Evolutionary conservation across 768 basidiomycete genomes (phyloP).

Genomic region (Coprinopsis sp.): DNA sequence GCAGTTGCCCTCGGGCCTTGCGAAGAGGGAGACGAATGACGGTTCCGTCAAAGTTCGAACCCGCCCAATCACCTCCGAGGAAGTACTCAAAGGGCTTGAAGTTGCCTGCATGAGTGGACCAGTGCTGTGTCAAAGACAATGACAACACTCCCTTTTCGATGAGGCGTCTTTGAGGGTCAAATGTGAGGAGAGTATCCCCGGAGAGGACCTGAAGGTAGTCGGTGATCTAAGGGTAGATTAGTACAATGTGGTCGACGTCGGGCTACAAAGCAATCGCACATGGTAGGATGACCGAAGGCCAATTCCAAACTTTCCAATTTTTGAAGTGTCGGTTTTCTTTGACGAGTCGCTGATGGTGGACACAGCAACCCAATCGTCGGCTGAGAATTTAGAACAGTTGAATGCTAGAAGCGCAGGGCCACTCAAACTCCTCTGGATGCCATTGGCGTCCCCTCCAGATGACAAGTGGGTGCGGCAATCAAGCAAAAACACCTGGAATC

Average conservation of each 20-base stretch:
- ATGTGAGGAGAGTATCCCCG: conserved; percentile 31
- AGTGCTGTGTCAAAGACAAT: conserved; percentile 23
- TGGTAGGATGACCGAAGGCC: conserved; percentile 25
- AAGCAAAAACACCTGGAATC: conserved; percentile 24
- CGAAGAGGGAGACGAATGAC: conserved; percentile 47
- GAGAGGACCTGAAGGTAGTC: conserved; percentile 49
- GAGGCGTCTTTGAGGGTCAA: conserved; percentile 37
- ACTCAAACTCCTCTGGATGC: conserved; percentile 24
- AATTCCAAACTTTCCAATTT: conserved; percentile 24
- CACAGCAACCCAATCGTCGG: conserved; percentile 35
- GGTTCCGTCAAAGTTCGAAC: conserved; percentile 31
- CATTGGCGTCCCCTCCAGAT: conserved; percentile 17
- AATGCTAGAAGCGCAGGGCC: conserved; percentile 35
- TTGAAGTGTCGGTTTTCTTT: conserved; percentile 19
- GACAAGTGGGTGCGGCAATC: conserved; percentile 29
- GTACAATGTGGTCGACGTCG: conserved; percentile 22
- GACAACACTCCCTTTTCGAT: conserved; percentile 26
- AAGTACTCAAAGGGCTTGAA: conserved; percentile 27
- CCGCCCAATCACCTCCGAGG: conserved; percentile 12
- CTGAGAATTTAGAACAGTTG: conserved; percentile 30
- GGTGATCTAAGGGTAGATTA: conserved; percentile 31
- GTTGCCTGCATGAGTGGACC: conserved; percentile 24
- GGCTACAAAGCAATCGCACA: conserved; percentile 24
- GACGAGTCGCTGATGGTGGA: conserved; percentile 31
- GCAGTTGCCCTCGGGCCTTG: conserved; percentile 27